Evolutionary conservation across 1,284 basidiomycete genomes (phyloP).

Genomic region (Tetrapyrgos nigripes): DNA sequence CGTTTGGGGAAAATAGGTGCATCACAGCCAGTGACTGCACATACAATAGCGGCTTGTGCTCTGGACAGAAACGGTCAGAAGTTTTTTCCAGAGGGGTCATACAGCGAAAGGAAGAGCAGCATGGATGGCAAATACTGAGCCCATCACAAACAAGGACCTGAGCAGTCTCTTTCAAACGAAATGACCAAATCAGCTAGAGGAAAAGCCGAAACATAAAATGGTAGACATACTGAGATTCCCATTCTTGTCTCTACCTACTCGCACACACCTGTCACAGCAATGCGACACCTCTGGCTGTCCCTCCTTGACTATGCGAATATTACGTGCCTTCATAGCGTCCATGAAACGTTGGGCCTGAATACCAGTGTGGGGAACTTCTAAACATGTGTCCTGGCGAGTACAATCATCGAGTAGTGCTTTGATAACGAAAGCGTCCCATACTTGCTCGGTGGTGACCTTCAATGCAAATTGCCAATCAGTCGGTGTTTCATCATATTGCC

Average conservation of each 20-base stretch:
- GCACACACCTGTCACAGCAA: conserved; percentile 31
- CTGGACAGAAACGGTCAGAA: conserved; percentile 1
- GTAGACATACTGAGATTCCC: conserved; percentile 10
- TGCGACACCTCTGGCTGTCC: conserved; percentile 33
- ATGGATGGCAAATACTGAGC: not conserved
- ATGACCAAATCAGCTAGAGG: not conserved
- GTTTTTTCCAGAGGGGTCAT: not conserved
- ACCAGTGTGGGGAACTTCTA: conserved; percentile 29
- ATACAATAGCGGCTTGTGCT: not conserved
- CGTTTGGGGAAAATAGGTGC: not conserved
- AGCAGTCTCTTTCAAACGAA: conserved; percentile 19
- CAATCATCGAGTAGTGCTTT: conserved; percentile 29
- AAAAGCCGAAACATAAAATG: not conserved
- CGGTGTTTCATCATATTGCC: not conserved
- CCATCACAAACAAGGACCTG: conserved; percentile 10
- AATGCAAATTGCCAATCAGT: not conserved
- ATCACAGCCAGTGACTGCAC: not conserved
- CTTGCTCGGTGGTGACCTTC: conserved; percentile 28
- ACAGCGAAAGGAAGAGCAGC: not conserved
- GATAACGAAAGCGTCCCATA: conserved; percentile 38
- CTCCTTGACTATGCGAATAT: conserved; percentile 22
- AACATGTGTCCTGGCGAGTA: conserved; percentile 4
- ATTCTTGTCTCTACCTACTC: conserved; percentile 14
- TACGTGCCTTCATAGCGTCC: conserved; percentile 28
- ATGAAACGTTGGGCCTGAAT: conserved; percentile 26